Conservation (phyloP, 768 basidiomycete species). For the Mrakia frigida region DNA sequence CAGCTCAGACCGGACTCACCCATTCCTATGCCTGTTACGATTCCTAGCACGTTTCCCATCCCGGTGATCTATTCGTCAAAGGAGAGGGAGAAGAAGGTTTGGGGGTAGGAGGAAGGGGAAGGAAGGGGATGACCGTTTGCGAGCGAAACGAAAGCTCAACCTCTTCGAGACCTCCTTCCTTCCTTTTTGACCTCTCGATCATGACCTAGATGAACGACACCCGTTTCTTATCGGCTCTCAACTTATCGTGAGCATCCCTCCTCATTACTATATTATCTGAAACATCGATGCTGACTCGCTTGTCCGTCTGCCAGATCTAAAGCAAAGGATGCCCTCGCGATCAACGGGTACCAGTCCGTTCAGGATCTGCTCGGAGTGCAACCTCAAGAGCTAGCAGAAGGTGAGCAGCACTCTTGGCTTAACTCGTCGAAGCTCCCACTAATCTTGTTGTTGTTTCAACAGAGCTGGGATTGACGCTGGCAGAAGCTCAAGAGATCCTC, state of each 20-base stretch:
- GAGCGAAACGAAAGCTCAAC: not conserved
- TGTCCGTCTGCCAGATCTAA: not conserved
- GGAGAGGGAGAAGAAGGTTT: not conserved
- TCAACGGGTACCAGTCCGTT: not conserved
- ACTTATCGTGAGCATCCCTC: not conserved
- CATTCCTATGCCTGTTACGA: slow-evolving; percentile 26
- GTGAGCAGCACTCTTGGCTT: not conserved
- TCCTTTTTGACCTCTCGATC: not conserved
- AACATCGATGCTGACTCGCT: not conserved
- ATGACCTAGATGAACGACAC: slow-evolving; percentile 19
- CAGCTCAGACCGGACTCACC: not conserved
- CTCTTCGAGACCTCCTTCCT: not conserved
- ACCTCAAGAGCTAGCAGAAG: not conserved
- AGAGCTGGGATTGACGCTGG: not conserved
- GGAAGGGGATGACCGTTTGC: not conserved
- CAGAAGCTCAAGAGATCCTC: slow-evolving; percentile 6
- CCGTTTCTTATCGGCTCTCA: slow-evolving; percentile 7
- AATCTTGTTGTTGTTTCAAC: not conserved
- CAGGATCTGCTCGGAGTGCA: not conserved
- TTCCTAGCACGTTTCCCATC: slow-evolving; percentile 23
- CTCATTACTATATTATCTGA: not conserved
- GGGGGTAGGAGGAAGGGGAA: not conserved
- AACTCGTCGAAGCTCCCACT: not conserved
- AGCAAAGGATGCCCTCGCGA: not conserved
- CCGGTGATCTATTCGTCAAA: too few species aligned